Evolutionary conservation across 1,284 basidiomycete genomes (phyloP).

Genomic region (Peniophora sp.): DNA sequence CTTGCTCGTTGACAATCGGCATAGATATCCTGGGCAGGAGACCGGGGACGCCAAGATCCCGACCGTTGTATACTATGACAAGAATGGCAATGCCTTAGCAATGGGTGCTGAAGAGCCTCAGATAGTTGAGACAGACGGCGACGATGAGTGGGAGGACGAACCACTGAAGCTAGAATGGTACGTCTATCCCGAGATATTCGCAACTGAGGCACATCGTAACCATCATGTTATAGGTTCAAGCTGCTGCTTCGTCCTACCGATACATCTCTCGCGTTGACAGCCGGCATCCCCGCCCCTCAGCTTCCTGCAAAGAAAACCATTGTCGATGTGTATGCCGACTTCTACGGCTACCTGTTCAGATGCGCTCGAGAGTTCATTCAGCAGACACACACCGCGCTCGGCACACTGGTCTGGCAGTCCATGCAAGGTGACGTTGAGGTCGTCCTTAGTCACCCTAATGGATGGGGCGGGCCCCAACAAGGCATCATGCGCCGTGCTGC

Average conservation of each 20-base stretch:
- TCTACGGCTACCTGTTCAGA: slow-evolving; percentile 5
- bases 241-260: slow-evolving; percentile 9
- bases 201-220: too few species aligned
- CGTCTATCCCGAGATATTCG: too few species aligned
- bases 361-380: slow-evolving; percentile 1
- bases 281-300: background rate
- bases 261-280: background rate
- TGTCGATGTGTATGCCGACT: slow-evolving; percentile 9
- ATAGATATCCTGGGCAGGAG: slow-evolving; percentile 13
- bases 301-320: slow-evolving; percentile 6
- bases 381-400: slow-evolving; percentile 1
- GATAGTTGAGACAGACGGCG: slow-evolving; percentile 20
- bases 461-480: slow-evolving; percentile 29
- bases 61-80: slow-evolving; percentile 26
- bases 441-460: slow-evolving; percentile 29
- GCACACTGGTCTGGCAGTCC: background rate
- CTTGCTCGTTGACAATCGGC: background rate
- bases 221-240: slow-evolving; percentile 12
- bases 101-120: slow-evolving; percentile 26
- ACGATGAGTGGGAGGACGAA: slow-evolving; percentile 13
- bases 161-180: slow-evolving; percentile 22
- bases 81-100: slow-evolving; percentile 19
- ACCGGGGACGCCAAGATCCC: slow-evolving; percentile 26
- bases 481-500: slow-evolving; percentile 25
- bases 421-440: slow-evolving; percentile 16